phyloP scores from a whole-genome alignment of 225 moss, liverwort and hornwort species.

The Lunularia cruciata region DNA sequence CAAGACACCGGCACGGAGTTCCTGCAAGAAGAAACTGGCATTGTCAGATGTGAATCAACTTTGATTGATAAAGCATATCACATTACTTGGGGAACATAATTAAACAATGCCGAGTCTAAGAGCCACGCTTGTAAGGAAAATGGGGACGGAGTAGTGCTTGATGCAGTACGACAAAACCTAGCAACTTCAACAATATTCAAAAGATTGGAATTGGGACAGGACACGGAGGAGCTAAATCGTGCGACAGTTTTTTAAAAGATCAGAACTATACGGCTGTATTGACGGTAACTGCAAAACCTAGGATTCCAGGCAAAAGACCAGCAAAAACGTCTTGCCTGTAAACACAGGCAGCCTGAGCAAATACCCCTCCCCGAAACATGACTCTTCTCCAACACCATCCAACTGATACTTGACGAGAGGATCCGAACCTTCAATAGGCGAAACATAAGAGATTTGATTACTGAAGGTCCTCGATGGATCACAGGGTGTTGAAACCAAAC shows the following conservation, averaged over 20 bases:
- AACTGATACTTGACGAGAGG: constrained; percentile 8
- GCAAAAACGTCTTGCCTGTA: background rate
- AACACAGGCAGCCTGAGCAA: constrained; percentile 14
- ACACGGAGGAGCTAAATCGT: too few species aligned
- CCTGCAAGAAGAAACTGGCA: constrained; percentile 26
- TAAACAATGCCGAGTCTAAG: too few species aligned
- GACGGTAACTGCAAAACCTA: too few species aligned
- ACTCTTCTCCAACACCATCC: constrained; percentile 12
- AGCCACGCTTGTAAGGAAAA: too few species aligned
- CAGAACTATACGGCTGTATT: background rate
- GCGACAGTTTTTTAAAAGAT: background rate
- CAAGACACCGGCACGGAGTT: background rate
- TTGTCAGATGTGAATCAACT: background rate
- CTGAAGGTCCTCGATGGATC: background rate
- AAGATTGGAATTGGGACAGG: background rate
- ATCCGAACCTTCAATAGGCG: background rate
- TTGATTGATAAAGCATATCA: background rate
- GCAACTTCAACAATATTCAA: background rate
- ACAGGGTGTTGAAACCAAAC: background rate
- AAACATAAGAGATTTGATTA: background rate
- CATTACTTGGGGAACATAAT: too few species aligned
- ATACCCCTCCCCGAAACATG: constrained; percentile 2
- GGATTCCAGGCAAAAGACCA: background rate
- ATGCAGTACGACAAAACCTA: background rate
- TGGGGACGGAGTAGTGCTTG: background rate